phyloP scores from a whole-genome alignment of 2,329 filamentous ascomycete species.

The Xylariaceae sp. region DNA sequence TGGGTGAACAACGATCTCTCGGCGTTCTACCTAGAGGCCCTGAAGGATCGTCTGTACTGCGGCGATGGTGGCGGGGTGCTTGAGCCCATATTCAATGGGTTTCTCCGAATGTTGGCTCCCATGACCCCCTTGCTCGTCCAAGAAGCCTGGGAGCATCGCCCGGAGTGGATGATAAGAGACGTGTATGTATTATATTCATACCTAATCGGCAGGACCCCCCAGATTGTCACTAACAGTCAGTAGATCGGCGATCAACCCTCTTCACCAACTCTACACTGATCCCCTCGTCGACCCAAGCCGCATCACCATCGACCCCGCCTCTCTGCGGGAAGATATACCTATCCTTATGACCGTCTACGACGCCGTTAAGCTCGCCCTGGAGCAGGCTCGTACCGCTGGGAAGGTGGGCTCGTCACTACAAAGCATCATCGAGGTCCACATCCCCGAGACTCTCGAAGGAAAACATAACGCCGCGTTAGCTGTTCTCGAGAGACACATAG shows the following conservation, averaged over 20 bases:
- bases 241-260: constrained; percentile 38
- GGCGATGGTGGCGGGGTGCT: constrained; percentile 63
- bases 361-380: constrained; percentile 71
- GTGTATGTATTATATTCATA: constrained; percentile 33
- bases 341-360: constrained; percentile 54
- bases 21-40: constrained; percentile 86
- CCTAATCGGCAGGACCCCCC: background rate
- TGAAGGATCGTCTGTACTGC: constrained; percentile 91
- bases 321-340: constrained; percentile 42
- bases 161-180: constrained; percentile 56
- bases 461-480: background rate
- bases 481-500: constrained; percentile 39
- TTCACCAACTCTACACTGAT: constrained; percentile 45
- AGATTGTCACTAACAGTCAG: constrained; percentile 1
- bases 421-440: constrained; percentile 59
- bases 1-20: constrained; percentile 83
- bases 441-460: constrained; percentile 32
- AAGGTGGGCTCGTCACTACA: constrained; percentile 77
- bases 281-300: constrained; percentile 41
- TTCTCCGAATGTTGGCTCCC: constrained; percentile 75
- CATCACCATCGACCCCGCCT: constrained; percentile 37
- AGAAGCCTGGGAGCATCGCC: constrained; percentile 79
- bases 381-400: constrained; percentile 67
- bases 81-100: constrained; percentile 63
- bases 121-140: constrained; percentile 80